Evolutionary conservation across 1,284 basidiomycete species (phyloP), one percentile per base, ranked within the genome.

Genomic region (Marasmius sp.): DNA sequence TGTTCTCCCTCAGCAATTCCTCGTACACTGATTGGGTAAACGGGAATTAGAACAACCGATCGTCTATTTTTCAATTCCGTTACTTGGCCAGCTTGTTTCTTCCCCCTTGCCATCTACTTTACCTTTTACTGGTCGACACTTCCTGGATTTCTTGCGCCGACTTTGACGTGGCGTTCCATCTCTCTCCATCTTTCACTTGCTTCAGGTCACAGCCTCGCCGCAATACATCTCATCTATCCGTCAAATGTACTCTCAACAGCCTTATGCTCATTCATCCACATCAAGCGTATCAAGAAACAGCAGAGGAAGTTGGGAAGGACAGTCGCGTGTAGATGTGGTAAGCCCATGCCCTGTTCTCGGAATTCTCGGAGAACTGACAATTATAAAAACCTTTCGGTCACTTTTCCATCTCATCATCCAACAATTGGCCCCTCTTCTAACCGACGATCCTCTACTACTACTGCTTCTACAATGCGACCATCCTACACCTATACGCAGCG

Each of bases 401-500:
- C 33, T 34, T 36, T 34, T 57, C 51, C 39, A 39, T 41, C 45
- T 57, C 27, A 36, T 52, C 49, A 43, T 43, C 47, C 43, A 36
- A 43, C 45, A 48, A 20, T n/a, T 18, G 12, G 16, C 10, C 22
- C 47, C 34, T 37, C 22, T 37, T n/a, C 34, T 16, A 27, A 37
- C n/a, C 9, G 38, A n/a, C 39, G 33, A 11, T 18, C 49, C 10
- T 34, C 6, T 57, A 45, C 22, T 22, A 20, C 43, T n/a, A 10
- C 22, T 8, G 47, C 12, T 20, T 48, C 20, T 51, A 20, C 20
- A 20, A 62, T 62, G 61, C 61, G 54, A 43, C 57, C 61, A 34
- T 51, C 58, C 10, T 20, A 39, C 12, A 43, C 45, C 50, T 56
- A 62, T 34, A 43, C 57, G 8, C 68, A 72, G 70, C 62, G 54